Base-by-base conservation (phyloP, 495 filamentous ascomycete genomes). In the Delitschia confertaspora region DNA sequence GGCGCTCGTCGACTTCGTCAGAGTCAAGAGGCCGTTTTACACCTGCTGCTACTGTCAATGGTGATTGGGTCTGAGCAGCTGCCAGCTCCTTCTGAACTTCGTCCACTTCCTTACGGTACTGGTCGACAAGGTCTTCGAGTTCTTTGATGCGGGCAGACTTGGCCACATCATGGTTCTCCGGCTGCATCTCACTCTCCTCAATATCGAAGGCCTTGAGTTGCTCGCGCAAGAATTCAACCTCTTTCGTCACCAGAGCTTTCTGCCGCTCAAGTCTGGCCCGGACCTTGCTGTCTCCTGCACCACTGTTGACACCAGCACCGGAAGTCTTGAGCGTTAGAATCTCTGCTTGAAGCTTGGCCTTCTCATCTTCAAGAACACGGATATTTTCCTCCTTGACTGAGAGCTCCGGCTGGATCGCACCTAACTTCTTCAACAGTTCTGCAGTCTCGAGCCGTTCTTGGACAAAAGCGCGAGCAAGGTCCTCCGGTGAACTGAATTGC, bases 171-270 rank as follows among this genome's bases (percentile, higher is more conserved):
- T 82, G 82, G 31, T 69, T 76, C 11, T 85, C 82, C 2, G 78
- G 72, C 42, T 88, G 78, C 65, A 94, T 82, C 1, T 87, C 89
- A 30, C 73, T 71, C 59, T 95, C 88, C 63, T 96, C 93, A 18
- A 78, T 74, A 47, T 95, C 89, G 43, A 88, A 94, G 0, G 82
- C 81, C 60, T 93, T 93, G 17, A 95, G 67, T 56, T 99, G 91
- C 3, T 83, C 89, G 11, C 93, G 82, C 6, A 99, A 71, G 59
- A 89, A 91, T 49, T 95, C 85, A 5, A 93, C 85, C 59, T 99
- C 93, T 56, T 94, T 94, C 16, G 85, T 63, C 3, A 86, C 86
- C 3, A 96, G 72, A 5, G 75, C 75, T 43, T 84, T 80, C 59
- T 95, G 88, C 26, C 89, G 71, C 56, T 99, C 89, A 17, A 88